phyloP scores from a whole-genome alignment of 73 alveolate genomes.

The Symbiodinium natans region DNA sequence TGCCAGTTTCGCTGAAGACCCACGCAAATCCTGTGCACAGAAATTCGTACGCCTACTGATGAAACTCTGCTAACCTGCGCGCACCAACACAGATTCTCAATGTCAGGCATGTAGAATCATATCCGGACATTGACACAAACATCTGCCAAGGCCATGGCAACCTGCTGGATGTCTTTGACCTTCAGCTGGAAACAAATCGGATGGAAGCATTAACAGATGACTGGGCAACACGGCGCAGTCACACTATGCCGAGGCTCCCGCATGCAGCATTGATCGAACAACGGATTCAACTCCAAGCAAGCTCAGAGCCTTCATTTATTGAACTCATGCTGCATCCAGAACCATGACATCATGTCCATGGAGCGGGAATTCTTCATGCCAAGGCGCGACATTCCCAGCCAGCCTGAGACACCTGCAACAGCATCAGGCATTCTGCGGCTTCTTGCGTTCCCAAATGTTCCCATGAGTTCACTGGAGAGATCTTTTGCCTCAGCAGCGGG shows the following conservation, averaged over 20 bases:
- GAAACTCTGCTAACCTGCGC: no score
- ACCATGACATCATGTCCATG: no score
- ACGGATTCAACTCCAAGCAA: slow-evolving; percentile 43
- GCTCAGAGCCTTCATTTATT: slow-evolving; percentile 5
- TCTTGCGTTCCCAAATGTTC: no score
- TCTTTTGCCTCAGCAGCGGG: slow-evolving; percentile 33
- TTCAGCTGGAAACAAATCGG: background rate
- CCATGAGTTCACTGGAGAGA: no score
- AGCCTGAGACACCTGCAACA: background rate
- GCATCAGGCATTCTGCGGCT: no score
- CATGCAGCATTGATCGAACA: slow-evolving; percentile 83
- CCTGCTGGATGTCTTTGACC: slow-evolving; percentile 74
- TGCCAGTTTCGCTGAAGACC: slow-evolving; percentile 56
- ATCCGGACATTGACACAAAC: no score
- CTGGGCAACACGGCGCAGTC: background rate
- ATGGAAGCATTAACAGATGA: no score
- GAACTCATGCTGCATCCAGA: background rate
- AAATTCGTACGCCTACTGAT: no score
- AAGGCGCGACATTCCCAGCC: background rate
- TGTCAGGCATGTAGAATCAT: no score
- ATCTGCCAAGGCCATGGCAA: background rate
- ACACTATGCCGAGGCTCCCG: background rate
- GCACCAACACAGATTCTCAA: no score
- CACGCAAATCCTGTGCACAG: slow-evolving; percentile 70
- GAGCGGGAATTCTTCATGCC: background rate